phyloP scores from a whole-genome alignment of 2,329 filamentous ascomycete genomes.

The Echinosphaeria canescens region DNA sequence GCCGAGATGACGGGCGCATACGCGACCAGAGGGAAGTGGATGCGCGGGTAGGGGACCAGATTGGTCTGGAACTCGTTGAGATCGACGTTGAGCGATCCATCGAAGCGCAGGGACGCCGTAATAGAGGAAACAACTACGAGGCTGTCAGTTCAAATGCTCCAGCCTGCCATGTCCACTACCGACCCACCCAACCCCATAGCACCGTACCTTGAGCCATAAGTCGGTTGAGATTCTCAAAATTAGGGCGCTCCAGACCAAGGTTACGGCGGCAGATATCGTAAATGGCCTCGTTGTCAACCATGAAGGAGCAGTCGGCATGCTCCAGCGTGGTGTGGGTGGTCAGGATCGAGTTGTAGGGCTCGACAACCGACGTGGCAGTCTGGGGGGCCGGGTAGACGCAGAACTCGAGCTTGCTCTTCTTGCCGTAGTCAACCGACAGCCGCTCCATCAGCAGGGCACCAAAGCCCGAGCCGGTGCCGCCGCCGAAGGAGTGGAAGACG shows the following conservation, averaged over 20 bases:
- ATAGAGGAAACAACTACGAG: slow-evolving; percentile 81
- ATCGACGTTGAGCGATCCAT: slow-evolving; percentile 97
- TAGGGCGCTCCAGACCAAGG: slow-evolving; percentile 89
- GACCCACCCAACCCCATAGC: no score
- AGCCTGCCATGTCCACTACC: no score
- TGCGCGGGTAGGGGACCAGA: slow-evolving; percentile 94
- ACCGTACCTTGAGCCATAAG: slow-evolving; percentile 78
- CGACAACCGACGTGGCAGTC: slow-evolving; percentile 91
- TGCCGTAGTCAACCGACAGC: slow-evolving; percentile 96
- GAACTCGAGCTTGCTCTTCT: slow-evolving; percentile 99
- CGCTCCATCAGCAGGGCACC: slow-evolving; percentile 98
- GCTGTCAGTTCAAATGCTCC: no score
- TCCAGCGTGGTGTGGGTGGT: slow-evolving; percentile 98
- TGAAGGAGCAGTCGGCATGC: slow-evolving; percentile 99
- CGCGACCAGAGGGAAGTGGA: slow-evolving; percentile 96
- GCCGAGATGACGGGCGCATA: slow-evolving; percentile 90
- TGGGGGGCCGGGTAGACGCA: slow-evolving; percentile 97
- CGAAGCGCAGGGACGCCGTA: slow-evolving; percentile 94
- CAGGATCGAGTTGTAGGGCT: slow-evolving; percentile 99
- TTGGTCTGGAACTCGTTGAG: slow-evolving; percentile 99
- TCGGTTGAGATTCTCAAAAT: slow-evolving; percentile 98
- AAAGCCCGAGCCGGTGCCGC: slow-evolving; percentile 96
- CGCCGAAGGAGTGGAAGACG: slow-evolving; percentile 99
- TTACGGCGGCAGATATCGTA: slow-evolving; percentile 99
- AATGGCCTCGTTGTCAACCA: slow-evolving; percentile 99